Evolutionary conservation across 768 basidiomycete genomes (phyloP), one percentile per base, ranked within the genome.

Genomic region (Tylopilus sp.): DNA sequence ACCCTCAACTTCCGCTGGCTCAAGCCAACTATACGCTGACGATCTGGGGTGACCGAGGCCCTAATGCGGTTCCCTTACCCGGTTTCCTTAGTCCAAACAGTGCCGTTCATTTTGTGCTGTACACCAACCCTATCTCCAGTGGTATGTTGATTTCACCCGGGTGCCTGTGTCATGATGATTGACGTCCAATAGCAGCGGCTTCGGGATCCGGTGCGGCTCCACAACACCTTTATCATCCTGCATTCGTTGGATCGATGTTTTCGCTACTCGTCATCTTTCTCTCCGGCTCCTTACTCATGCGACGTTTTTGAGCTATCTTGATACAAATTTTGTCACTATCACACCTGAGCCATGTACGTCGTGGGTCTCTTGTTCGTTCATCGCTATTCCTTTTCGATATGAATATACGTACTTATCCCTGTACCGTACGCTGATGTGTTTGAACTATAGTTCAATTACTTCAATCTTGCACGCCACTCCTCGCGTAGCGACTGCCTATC

Each of bases 1-100:
- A 80, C 26, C 77, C 78, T 3, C 73, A 74, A 25, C 70, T 75
- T 5, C 83, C 83, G 17, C 76, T 85, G 19, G 81, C 77, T 2
- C 77, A 79, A 52, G 81, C 77, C 28, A 77, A 76, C 22, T 87
- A 86, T 65, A 81, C 79, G 7, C 71, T 86, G 21, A 71, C 76
- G 22, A 79, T 87, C 33, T 80, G 73, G 69, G 84, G 81, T 49
- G 78, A 82, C 42, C 69, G 78, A 28, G 85, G 85, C 11, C 71
- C 76, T n/a, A 74, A 67, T 19, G 79, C 78, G 4, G 64, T 68
- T 13, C 66, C 76, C 9, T 55, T 70, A 14, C 76, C 79, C 1
- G 85, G 86, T 3, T 65, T 74, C 56, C 71, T 87, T 51, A 70
- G 69, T 48, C 76, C 81, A 25, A 81, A 84, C 63, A 72, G 74